Conservation (phyloP, 192 early-diverging fungal species). For the Coemansia sp. region DNA sequence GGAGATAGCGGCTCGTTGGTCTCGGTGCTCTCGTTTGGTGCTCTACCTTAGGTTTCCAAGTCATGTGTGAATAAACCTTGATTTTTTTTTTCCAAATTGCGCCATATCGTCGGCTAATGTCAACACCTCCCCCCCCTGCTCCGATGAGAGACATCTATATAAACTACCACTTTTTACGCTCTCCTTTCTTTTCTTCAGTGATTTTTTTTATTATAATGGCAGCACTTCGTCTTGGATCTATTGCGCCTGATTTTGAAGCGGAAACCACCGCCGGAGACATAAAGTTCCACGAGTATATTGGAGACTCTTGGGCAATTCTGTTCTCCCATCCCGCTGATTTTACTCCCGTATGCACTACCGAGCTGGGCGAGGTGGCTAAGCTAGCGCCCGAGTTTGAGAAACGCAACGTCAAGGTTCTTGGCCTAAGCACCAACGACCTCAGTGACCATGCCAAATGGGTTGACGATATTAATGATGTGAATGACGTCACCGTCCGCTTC, state of each 20-base stretch:
- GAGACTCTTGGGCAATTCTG: slow-evolving; percentile 86
- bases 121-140: neutral
- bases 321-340: slow-evolving; percentile 99
- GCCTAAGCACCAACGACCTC: slow-evolving; percentile 89
- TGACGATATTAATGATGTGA: slow-evolving; percentile 88
- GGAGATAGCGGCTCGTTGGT: slow-evolving; percentile 12
- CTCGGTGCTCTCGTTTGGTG: slow-evolving; percentile 34
- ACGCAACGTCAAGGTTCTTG: slow-evolving; percentile 87
- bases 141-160: too few relatives aligned
- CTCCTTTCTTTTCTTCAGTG: neutral
- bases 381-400: slow-evolving; percentile 71
- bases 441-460: slow-evolving; percentile 84
- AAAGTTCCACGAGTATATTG: slow-evolving; percentile 87
- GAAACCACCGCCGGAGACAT: slow-evolving; percentile 87
- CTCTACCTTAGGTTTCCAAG: neutral
- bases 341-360: slow-evolving; percentile 94
- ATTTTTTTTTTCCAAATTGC: neutral
- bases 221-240: slow-evolving; percentile 59
- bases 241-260: slow-evolving; percentile 75
- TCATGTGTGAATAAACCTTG: neutral
- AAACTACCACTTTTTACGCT: too few relatives aligned
- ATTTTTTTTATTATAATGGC: slow-evolving; percentile 32
- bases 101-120: neutral
- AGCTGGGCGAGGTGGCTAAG: slow-evolving; percentile 89
- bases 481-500: slow-evolving; percentile 72